These are phyloP conservation scores for Mortierella alpina DNA, from an alignment of 192 early-diverging fungal genomes.

Conservation along the genomic window DNA sequence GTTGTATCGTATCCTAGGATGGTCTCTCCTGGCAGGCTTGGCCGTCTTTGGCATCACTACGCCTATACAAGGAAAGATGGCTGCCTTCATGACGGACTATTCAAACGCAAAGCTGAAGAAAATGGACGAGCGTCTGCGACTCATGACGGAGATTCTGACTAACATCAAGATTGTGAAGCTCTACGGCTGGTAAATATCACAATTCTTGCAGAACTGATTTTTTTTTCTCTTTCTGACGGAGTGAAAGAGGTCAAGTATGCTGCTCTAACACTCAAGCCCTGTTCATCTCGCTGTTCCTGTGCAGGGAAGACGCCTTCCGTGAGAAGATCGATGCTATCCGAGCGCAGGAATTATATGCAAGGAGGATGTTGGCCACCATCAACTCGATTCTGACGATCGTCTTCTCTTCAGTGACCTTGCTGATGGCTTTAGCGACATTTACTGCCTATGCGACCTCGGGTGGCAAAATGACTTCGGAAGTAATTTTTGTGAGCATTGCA, in stretches of 20 bases:
- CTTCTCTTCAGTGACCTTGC: constrained; percentile 18
- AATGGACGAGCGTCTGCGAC: constrained; percentile 46
- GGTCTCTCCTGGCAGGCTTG: constrained; percentile 25
- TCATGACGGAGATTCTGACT: constrained; percentile 37
- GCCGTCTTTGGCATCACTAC: constrained; percentile 12
- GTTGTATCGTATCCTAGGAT: constrained; percentile 39
- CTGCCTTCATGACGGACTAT: constrained; percentile 7
- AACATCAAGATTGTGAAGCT: constrained; percentile 52
- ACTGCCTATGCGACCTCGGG: constrained; percentile 12
- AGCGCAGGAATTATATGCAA: constrained; percentile 2
- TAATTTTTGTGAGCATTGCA: constrained; percentile 20
- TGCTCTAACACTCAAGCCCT: not conserved
- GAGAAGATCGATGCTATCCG: constrained; percentile 11
- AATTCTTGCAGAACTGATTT: no score
- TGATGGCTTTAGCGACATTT: constrained; percentile 22
- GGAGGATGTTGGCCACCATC: no score
- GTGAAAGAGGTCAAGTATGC: no score
- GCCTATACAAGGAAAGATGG: constrained; percentile 34
- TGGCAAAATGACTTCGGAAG: constrained; percentile 11
- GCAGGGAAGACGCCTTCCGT: constrained; percentile 23
- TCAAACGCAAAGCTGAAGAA: constrained; percentile 28
- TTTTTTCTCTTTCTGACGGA: not conserved
- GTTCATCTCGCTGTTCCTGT: not conserved
- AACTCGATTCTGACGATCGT: constrained; percentile 11
- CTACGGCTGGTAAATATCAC: constrained; percentile 35